These are phyloP conservation scores for Pulveroboletus sp. DNA, from an alignment of 768 basidiomycete species.

Conservation along the genomic window DNA sequence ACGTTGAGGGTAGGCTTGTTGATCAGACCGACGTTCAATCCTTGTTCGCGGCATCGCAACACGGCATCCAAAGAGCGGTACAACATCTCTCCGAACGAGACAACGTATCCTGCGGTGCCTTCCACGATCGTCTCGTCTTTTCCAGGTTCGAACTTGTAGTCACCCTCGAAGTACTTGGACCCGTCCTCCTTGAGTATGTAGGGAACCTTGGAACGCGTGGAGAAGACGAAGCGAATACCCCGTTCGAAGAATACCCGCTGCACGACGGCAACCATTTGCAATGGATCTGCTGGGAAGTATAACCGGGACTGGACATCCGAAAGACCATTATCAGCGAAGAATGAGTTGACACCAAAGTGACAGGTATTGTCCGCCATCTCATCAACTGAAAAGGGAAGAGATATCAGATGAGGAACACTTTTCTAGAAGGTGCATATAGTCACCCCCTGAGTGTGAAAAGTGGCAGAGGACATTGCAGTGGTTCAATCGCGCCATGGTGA, in stretches of 20 bases:
- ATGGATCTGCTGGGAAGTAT: slow-evolving; percentile 84
- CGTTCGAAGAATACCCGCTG: slow-evolving; percentile 77
- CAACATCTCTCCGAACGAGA: slow-evolving; percentile 84
- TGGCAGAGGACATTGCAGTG: slow-evolving; percentile 84
- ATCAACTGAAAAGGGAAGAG: slow-evolving; percentile 43
- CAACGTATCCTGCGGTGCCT: slow-evolving; percentile 77
- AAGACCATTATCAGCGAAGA: slow-evolving; percentile 88
- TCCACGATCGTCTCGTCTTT: slow-evolving; percentile 81
- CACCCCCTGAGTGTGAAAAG: slow-evolving; percentile 86
- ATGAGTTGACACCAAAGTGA: slow-evolving; percentile 75
- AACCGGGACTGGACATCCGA: slow-evolving; percentile 73
- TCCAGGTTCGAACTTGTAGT: slow-evolving; percentile 77
- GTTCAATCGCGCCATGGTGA: slow-evolving; percentile 92
- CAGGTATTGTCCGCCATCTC: slow-evolving; percentile 64
- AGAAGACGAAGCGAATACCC: slow-evolving; percentile 83
- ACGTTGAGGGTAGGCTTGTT: slow-evolving; percentile 84
- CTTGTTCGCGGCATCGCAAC: slow-evolving; percentile 62
- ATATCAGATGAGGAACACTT: background rate
- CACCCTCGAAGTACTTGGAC: slow-evolving; percentile 58
- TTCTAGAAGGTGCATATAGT: slow-evolving; percentile 18
- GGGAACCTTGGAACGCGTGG: slow-evolving; percentile 85
- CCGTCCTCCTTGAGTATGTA: slow-evolving; percentile 80
- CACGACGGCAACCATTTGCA: slow-evolving; percentile 77
- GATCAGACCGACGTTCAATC: slow-evolving; percentile 77
- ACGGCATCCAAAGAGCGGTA: slow-evolving; percentile 85